Evolutionary conservation across 1,284 basidiomycete species (phyloP).

Genomic region (Schizopora paradoxa): DNA sequence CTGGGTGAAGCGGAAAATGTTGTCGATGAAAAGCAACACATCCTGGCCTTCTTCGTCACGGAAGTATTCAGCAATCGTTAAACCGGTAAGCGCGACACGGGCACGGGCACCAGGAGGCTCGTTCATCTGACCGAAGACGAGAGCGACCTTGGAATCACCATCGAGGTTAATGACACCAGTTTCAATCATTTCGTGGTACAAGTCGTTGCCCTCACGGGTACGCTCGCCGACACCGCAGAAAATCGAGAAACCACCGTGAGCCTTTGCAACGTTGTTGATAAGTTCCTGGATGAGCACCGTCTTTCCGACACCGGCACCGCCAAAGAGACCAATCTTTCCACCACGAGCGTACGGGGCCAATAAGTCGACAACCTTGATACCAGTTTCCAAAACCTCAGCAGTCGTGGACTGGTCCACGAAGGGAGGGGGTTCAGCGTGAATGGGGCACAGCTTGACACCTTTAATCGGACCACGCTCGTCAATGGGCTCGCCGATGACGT

Average conservation of each 20-base stretch:
- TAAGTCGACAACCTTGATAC: constrained; percentile 99
- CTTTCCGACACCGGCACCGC: constrained; percentile 99
- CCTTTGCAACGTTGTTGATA: constrained; percentile 99
- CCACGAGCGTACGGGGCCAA: constrained; percentile 99
- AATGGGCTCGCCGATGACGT: constrained; percentile 99
- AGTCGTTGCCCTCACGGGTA: constrained; percentile 99
- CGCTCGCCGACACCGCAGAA: constrained; percentile 99
- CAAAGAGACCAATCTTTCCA: constrained; percentile 99
- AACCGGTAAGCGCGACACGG: constrained; percentile 97
- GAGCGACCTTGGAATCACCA: constrained; percentile 98
- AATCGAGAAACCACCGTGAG: constrained; percentile 99
- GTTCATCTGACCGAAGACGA: constrained; percentile 99
- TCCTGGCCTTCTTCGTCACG: constrained; percentile 99
- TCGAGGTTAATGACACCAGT: constrained; percentile 99
- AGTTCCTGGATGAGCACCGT: constrained; percentile 98
- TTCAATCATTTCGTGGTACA: constrained; percentile 99
- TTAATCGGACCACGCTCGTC: constrained; percentile 99
- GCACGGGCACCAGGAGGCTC: constrained; percentile 99
- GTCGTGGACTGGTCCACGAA: constrained; percentile 99
- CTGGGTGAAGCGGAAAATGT: constrained; percentile 99
- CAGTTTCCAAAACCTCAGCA: constrained; percentile 97
- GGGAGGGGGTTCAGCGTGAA: constrained; percentile 93
- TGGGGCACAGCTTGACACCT: constrained; percentile 85
- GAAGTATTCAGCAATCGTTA: constrained; percentile 99
- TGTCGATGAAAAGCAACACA: constrained; percentile 99